Evolutionary conservation across 2,329 filamentous ascomycete genomes (phyloP), one percentile per base, ranked within the genome.

Genomic region (Aspergillus spinulosporus): DNA sequence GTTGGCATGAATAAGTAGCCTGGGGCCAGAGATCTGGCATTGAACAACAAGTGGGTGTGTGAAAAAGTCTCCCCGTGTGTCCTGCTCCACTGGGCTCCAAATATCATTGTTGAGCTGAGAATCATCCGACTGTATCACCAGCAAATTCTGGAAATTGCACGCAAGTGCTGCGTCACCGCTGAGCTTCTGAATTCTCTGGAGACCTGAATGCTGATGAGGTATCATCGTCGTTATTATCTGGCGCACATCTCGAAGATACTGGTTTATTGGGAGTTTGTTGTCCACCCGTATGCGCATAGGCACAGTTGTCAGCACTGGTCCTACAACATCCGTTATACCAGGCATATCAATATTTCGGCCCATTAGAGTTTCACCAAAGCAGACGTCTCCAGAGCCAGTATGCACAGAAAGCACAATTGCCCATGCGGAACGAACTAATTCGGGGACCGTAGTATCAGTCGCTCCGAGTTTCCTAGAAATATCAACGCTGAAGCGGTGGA

Each of bases 11-110:
- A 85, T 75, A 12, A 81, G 69, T 65, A 88, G 82, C 1, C 78
- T 74, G 2, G 79, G 75, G 36, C 83, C 80, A 0, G 62, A 65
- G 5, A 87, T 72, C 3, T 82, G 84, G 67, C 85, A 88, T 42
- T 87, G 85, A 15, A 88, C 72, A 76, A 88, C 87, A 32, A 88
- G 78, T 1, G 84, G 80, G 65, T 87, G 87, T 1, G 78, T 78
- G 52, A 80, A 80, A 65, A 81, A 81, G 56, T 79, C 77, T 61
- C 87, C 84, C 46, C 82, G 78, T 0, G 82, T 83, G 1, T 82
- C 80, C 59, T 86, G 82, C 26, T 67, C 62, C 57, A 71, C 64
- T 12, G 65, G 56, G 14, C 60, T 59, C 71, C 71, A 74, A 7
- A 74, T 61, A 1, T 61, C 57, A 12, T 62, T 61, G 48, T 67